phyloP scores from a whole-genome alignment of 345 rosid species.

The Raphanus raphanistrum region DNA sequence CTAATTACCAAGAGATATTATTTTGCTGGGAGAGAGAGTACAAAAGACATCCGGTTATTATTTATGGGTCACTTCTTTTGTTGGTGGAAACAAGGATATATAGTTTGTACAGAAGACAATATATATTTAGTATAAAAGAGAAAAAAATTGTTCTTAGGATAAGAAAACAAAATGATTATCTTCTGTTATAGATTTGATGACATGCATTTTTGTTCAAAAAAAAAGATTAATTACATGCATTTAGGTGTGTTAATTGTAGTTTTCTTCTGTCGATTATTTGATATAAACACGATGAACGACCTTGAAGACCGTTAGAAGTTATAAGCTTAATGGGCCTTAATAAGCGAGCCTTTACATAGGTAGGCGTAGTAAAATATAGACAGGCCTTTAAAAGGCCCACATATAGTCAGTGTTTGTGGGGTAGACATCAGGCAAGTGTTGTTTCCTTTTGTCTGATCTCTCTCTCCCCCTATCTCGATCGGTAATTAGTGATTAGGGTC shows the following conservation, averaged over 20 bases:
- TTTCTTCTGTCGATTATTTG: no score
- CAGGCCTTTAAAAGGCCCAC: background rate
- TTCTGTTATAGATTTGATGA: no score
- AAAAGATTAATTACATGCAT: no score
- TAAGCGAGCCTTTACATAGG: background rate
- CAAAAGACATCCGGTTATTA: background rate
- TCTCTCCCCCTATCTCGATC: background rate
- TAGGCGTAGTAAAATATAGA: background rate
- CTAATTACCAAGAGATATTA: background rate
- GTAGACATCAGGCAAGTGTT: background rate
- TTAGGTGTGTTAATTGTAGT: no score
- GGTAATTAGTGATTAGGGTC: no score
- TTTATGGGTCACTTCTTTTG: conserved; percentile 1
- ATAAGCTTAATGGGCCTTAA: background rate
- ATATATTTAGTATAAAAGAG: background rate
- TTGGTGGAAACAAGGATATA: conserved; percentile 1
- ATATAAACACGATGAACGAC: no score
- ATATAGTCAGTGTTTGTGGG: background rate
- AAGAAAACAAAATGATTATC: background rate
- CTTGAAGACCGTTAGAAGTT: background rate
- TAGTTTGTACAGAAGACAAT: background rate
- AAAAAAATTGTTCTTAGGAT: background rate
- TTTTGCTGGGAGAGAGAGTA: conserved; percentile 16
- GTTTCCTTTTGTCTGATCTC: background rate
- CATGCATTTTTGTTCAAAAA: no score